phyloP scores from a whole-genome alignment of 805 yeast species.

The Lachancea dasiensis region DNA sequence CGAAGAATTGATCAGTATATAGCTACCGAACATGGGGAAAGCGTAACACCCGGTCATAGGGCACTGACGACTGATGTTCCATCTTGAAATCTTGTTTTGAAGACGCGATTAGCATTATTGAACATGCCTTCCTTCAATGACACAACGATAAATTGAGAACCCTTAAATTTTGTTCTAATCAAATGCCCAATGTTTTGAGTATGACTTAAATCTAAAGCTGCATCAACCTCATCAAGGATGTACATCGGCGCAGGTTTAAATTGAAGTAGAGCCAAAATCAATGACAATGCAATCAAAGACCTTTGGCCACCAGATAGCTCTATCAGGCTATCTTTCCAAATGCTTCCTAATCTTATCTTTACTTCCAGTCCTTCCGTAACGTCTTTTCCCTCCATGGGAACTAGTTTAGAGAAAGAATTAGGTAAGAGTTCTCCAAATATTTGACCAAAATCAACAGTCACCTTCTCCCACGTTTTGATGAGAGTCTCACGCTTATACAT shows the following conservation, averaged over 20 bases:
- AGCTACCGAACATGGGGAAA: background rate
- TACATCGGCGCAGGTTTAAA: slow-evolving; percentile 99
- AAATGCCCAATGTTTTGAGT: slow-evolving; percentile 96
- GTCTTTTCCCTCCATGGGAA: slow-evolving; percentile 71
- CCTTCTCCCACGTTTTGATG: slow-evolving; percentile 79
- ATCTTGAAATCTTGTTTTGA: slow-evolving; percentile 90
- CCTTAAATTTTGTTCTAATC: slow-evolving; percentile 90
- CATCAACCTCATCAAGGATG: slow-evolving; percentile 95
- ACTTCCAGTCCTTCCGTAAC: slow-evolving; percentile 89
- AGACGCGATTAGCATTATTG: slow-evolving; percentile 91
- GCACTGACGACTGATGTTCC: slow-evolving; percentile 90
- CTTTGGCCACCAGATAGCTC: slow-evolving; percentile 97
- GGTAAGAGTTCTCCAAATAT: slow-evolving; percentile 87
- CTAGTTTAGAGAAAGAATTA: slow-evolving; percentile 83
- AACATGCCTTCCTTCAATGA: slow-evolving; percentile 98
- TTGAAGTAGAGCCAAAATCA: slow-evolving; percentile 86
- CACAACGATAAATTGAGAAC: slow-evolving; percentile 94
- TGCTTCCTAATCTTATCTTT: slow-evolving; percentile 79
- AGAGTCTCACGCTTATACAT: slow-evolving; percentile 80
- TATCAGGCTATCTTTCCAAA: slow-evolving; percentile 93
- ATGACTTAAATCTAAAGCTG: slow-evolving; percentile 93
- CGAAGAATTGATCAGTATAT: no score
- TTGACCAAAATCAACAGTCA: slow-evolving; percentile 81
- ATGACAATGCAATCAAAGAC: slow-evolving; percentile 85
- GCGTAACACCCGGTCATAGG: slow-evolving; percentile 35